Evolutionary conservation across 2,329 filamentous ascomycete species (phyloP), one percentile per base, ranked within the genome.

Genomic region (Phyllosticta capitalensis): DNA sequence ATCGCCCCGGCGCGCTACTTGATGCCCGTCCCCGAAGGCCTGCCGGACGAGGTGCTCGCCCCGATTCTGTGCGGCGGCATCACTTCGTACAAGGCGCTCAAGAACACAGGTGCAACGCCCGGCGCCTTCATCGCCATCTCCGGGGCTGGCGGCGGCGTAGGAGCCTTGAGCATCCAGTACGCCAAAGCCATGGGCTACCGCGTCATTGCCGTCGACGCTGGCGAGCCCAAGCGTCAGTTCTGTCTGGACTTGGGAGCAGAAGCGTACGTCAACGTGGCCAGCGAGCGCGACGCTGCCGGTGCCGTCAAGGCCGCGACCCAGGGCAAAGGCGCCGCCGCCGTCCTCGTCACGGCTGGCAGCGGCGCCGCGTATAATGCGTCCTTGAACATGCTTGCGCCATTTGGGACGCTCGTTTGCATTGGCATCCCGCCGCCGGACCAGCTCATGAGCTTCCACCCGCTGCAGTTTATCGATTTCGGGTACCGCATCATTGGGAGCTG

Each of bases 41-140:
- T 72, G 5, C 59, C 66, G 0, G 74, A 76, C 52, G 73, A 76
- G 53, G 52, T 67, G 4, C 65, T 77, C 0, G 75, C 74, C 1
- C 76, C 76, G 0, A 69, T 77, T 6, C 61, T 78, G 30, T 78
- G 76, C 57, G 75, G 70, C 0, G 76, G 76, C 0, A 78, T 77
- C 6, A 85, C 83, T 1, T 80, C 84, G 61, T 82, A 84, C 68
- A 76, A 79, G 5, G 79, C 81, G 1, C 71, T 85, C 56, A 74
- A 78, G 14, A 78, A 81, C 50, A 79, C 78, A 0, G 74, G 72
- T 1, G 70, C 83, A 2, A 73, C 72, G 58, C 72, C 81, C 0
- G 80, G 81, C 12, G 72, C 82, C 55, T 83, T 78, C 77, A 78
- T 80, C 1, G 76, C 79, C n/a, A 81, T 83, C 63, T 78, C 79